Evolutionary conservation across 192 early-diverging fungal species (phyloP), one percentile per base, ranked within the genome.

Genomic region (Coemansia sp.): DNA sequence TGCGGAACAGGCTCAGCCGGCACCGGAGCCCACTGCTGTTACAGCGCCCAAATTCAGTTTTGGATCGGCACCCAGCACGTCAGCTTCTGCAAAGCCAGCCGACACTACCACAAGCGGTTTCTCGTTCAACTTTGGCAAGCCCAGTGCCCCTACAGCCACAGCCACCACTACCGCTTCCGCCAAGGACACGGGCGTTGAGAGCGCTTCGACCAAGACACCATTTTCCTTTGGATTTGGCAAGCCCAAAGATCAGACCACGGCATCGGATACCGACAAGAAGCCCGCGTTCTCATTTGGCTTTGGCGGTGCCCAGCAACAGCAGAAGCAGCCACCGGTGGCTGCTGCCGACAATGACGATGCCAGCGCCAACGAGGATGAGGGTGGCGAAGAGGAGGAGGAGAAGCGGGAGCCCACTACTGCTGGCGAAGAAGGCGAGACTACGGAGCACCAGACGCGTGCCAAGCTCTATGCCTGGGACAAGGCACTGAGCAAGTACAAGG

Each of bases 381-480:
- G 35, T 17, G 54, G 43, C 15, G 66, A 56, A n/a, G 50, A 57
- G 22, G 56, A 40, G 36, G 56, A 72, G 8, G 60, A 63, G 6
- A 17, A 53, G 8, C 43, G 48, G 53, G 53, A 59, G 35, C 65
- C 70, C 1, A 67, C 68, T 14, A 74, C 62, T 0, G 70, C 68
- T 1, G 81, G 81, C 18, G 81, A 83, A 38, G 81, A 83, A 43
- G 67, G 67, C 34, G 81, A 83, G 55, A 69, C 61, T 1, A 80
- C 76, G 3, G 66, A 65, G 58, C 70, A 75, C 62, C 35, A 59
- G 26, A 53, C 54, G 11, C 72, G 77, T 6, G 46, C 58, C 38
- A 83, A 83, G 39, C 52, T 83, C 32, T 83, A 75, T 36, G 41
- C 39, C 33, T 80, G 68, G 68, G 76, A 83, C 40, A 59, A 50